Evolutionary conservation across 176 grass and related monocot species (phyloP).

Genomic region (Aegilops longissima): DNA sequence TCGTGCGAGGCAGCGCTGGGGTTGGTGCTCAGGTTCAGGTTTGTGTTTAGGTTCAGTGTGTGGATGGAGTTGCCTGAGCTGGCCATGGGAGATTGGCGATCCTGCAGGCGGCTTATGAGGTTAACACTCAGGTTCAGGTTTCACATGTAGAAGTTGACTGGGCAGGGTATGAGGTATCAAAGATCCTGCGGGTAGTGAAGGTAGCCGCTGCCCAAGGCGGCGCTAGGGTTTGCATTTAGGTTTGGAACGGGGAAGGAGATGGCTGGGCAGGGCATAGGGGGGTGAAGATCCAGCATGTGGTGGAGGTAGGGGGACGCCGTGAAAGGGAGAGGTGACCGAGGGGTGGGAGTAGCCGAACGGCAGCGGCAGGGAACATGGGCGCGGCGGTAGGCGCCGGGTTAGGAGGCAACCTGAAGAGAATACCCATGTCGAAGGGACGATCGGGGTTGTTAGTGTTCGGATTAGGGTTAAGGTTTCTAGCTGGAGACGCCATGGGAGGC

Average conservation of each 20-base stretch:
- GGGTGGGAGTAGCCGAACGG: background rate
- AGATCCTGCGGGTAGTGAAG: background rate
- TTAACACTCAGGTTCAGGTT: background rate
- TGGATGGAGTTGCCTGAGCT: background rate
- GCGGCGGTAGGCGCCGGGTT: constrained; percentile 60
- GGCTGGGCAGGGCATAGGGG: constrained; percentile 36
- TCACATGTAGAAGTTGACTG: background rate
- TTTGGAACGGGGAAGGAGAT: background rate
- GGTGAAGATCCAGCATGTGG: constrained; percentile 48
- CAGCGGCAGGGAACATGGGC: background rate
- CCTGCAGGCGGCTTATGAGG: background rate
- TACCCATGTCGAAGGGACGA: constrained; percentile 46
- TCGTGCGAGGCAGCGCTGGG: constrained; percentile 30
- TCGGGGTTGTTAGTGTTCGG: background rate
- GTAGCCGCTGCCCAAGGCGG: background rate
- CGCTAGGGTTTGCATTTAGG: constrained; percentile 33
- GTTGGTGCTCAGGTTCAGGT: constrained; percentile 46
- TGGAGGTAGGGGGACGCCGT: constrained; percentile 59
- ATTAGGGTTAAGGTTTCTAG: constrained; percentile 64
- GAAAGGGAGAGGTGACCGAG: background rate
- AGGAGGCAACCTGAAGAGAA: constrained; percentile 54
- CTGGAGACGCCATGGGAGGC: constrained; percentile 69
- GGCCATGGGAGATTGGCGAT: background rate
- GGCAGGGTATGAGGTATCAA: background rate
- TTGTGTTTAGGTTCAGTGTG: background rate